phyloP scores from a whole-genome alignment of 768 basidiomycete species.

The Pulveroboletus ravenelii region DNA sequence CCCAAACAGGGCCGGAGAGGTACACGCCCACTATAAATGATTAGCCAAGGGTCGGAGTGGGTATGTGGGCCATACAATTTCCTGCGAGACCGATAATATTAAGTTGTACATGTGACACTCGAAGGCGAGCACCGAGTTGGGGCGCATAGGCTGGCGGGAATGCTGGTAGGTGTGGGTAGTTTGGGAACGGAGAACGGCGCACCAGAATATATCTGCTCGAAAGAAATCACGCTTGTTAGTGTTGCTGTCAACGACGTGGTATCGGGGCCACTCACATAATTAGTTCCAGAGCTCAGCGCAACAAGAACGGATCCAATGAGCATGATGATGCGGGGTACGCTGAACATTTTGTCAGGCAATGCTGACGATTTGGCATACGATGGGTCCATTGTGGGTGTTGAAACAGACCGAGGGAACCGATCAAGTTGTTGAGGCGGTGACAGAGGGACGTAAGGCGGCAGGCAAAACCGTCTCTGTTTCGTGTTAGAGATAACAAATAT shows the following conservation, averaged over 20 bases:
- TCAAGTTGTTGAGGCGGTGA: too few relatives aligned
- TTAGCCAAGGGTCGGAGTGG: background rate
- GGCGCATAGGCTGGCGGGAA: slow-evolving; percentile 68
- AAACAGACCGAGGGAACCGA: too few relatives aligned
- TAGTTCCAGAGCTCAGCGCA: slow-evolving; percentile 63
- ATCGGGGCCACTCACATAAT: slow-evolving; percentile 52
- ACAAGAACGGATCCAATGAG: slow-evolving; percentile 57
- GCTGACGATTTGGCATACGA: slow-evolving; percentile 11
- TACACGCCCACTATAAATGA: slow-evolving; percentile 64
- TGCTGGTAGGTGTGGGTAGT: background rate
- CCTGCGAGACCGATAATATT: slow-evolving; percentile 79
- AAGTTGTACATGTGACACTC: slow-evolving; percentile 73
- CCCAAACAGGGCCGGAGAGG: slow-evolving; percentile 71
- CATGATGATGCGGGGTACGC: slow-evolving; percentile 39
- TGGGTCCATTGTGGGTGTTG: slow-evolving; percentile 5
- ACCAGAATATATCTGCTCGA: slow-evolving; percentile 30
- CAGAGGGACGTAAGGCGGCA: too few relatives aligned
- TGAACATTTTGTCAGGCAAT: slow-evolving; percentile 15
- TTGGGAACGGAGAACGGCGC: background rate
- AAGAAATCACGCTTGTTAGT: background rate
- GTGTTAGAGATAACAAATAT: too few relatives aligned
- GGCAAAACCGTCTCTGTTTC: too few relatives aligned
- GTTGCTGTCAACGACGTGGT: background rate
- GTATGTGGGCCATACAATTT: slow-evolving; percentile 47
- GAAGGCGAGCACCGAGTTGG: slow-evolving; percentile 73